phyloP scores from a whole-genome alignment of 345 rosid genomes.

The Bruguiera sexangula region DNA sequence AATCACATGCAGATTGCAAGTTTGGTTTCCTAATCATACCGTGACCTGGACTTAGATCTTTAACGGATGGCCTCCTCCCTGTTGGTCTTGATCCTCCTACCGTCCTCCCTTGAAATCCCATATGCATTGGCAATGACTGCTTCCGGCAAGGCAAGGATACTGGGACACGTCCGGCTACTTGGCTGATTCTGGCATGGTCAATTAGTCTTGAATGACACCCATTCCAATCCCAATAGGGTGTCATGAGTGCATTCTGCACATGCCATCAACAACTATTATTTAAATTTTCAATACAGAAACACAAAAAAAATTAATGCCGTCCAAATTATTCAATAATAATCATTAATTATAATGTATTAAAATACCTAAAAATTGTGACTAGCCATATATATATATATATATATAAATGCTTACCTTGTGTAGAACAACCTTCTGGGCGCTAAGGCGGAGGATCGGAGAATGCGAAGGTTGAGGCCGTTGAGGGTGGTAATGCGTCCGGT shows the following conservation, averaged over 20 bases:
- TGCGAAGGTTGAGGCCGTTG: slow-evolving; percentile 49
- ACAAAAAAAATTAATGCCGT: too few relatives aligned
- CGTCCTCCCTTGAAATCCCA: slow-evolving; percentile 34
- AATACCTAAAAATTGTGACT: too few relatives aligned
- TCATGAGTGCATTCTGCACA: slow-evolving; percentile 26
- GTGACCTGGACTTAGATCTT: not conserved
- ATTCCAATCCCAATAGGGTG: slow-evolving; percentile 41
- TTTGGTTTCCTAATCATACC: not conserved
- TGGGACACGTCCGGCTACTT: slow-evolving; percentile 28
- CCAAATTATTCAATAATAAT: too few relatives aligned
- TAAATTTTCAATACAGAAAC: too few relatives aligned
- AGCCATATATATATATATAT: not conserved
- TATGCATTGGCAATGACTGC: slow-evolving; percentile 33
- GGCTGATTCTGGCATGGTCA: slow-evolving; percentile 19
- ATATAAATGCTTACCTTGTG: slow-evolving; percentile 23
- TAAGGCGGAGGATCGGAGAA: slow-evolving; percentile 48
- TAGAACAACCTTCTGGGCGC: slow-evolving; percentile 45
- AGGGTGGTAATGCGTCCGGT: slow-evolving; percentile 54
- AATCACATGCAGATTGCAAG: not conserved
- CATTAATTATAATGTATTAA: too few relatives aligned
- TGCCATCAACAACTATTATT: too few relatives aligned
- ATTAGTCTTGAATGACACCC: slow-evolving; percentile 35
- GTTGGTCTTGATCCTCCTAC: slow-evolving; percentile 28
- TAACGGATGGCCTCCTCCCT: slow-evolving; percentile 9
- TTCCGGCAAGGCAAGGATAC: slow-evolving; percentile 24